Evolutionary conservation across 2,329 filamentous ascomycete genomes (phyloP), one percentile per base, ranked within the genome.

Genomic region (Xylariaceae sp.): DNA sequence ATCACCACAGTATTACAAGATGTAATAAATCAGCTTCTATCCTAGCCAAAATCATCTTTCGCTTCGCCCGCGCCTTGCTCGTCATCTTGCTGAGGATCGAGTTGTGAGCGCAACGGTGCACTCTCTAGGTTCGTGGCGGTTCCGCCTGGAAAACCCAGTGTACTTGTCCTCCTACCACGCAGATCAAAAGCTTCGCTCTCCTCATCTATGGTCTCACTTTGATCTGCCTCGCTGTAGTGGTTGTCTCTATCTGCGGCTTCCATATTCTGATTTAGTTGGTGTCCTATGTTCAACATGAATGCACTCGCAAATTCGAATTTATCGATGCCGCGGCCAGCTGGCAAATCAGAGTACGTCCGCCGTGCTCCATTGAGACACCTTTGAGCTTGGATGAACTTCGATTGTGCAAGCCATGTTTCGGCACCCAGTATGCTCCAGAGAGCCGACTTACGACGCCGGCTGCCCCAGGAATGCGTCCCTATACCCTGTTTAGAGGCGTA

Each of bases 401-500:
- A 80, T 48, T 90, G 78, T 38, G 77, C 76, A 41, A 91, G 72
- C 93, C 93, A 98, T 2, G 82, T 77, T 54, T 95, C 86, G 1
- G 89, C 83, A 2, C 87, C 85, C 30, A 95, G 74, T 17, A 93
- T 75, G 51, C 83, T 85, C 90, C 90, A 98, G 49, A 95, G 78
- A 0, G 87, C 93, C 2, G 90, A 87, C 69, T 96, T 98, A 37
- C 93, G 77, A 45, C 76, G 77, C 47, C 91, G 77, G 8, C 77
- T 74, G 13, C 90, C 89, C 73, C 83, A 86, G 29, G 70, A 69
- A 45, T 81, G 76, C 8, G 76, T 78, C 1, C 84, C 83, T 3
- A 81, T 67, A 3, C 86, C 83, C 19, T 74, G 74, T 51, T 87
- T 87, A 3, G 85, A 82, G 1, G 80, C 79, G 64, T 91, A 96